A percentile compares a stretch with the other conserved stretches of the same genome.
phyloP scores from a whole-genome alignment of 2,329 filamentous ascomycete species.

The Hypomyces perniciosus region DNA sequence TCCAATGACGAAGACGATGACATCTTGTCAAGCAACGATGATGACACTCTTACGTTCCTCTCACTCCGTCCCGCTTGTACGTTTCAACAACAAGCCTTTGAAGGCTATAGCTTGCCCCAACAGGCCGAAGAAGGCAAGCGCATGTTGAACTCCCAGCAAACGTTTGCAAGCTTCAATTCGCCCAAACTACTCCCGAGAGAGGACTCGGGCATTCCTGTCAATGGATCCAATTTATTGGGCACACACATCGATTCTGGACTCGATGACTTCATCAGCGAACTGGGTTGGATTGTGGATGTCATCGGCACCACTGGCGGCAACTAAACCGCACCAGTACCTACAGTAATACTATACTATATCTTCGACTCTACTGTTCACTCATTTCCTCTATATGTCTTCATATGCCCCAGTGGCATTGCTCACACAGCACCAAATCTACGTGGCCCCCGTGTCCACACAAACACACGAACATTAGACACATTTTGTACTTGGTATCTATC shows the following conservation, averaged over 20 bases:
- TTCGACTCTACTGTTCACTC: not conserved
- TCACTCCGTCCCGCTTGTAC: not conserved
- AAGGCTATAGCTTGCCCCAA: conserved; percentile 44
- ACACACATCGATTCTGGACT: conserved; percentile 32
- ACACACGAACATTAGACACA: not conserved
- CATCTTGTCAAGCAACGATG: conserved; percentile 30
- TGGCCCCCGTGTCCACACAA: not conserved
- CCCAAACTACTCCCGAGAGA: conserved; percentile 21
- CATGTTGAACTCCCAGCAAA: conserved; percentile 15
- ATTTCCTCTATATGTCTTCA: not conserved
- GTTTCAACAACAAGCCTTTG: conserved; percentile 19
- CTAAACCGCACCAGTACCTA: not conserved
- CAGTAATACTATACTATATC: not conserved
- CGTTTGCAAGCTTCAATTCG: conserved; percentile 19
- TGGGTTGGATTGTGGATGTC: conserved; percentile 47
- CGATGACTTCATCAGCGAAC: conserved; percentile 39
- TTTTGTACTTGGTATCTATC: not conserved
- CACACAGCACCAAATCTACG: not conserved
- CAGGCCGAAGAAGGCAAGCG: conserved; percentile 19
- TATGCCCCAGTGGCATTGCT: not conserved
- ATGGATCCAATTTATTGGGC: conserved; percentile 25
- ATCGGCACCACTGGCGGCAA: conserved; percentile 30
- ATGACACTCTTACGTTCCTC: conserved; percentile 19
- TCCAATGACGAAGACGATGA: conserved; percentile 39
- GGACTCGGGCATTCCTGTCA: conserved; percentile 17